A percentile compares a stretch with the other conserved stretches of the same genome.
These are phyloP conservation scores for Saccharum hybrid DNA, from an alignment of 202 grass and related monocot genomes.

Conservation along the genomic window DNA sequence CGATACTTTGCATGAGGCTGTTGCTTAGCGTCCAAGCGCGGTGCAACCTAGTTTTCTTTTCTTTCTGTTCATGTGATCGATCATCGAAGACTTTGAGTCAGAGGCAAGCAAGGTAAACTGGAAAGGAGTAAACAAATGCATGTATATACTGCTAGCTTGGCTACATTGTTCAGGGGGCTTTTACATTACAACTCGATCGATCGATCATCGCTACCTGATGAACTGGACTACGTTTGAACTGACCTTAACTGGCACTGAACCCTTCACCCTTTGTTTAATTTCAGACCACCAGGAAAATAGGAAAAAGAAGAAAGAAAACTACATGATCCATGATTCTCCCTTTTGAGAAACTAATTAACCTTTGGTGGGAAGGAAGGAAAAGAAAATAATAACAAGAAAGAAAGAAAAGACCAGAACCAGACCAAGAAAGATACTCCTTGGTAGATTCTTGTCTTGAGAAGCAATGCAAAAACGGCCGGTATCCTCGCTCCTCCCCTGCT, in stretches of 20 bases:
- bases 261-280: constrained; percentile 1
- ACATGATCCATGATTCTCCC: constrained; percentile 29
- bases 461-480: not conserved
- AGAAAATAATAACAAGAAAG: not conserved
- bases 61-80: not conserved
- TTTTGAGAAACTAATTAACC: constrained; percentile 43
- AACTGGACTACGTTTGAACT: constrained; percentile 28
- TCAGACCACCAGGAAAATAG: not conserved
- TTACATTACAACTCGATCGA: constrained; percentile 42
- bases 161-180: constrained; percentile 46
- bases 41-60: not conserved
- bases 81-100: not conserved
- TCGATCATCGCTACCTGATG: constrained; percentile 23
- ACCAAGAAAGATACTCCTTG: not conserved
- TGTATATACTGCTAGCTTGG: constrained; percentile 38
- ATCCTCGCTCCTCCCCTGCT: too few species aligned
- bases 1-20: not conserved
- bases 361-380: constrained; percentile 19
- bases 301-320: not conserved
- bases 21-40: constrained; percentile 35
- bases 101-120: constrained; percentile 2
- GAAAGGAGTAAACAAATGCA: constrained; percentile 30
- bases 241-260: not conserved
- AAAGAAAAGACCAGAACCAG: not conserved
- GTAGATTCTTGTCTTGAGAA: not conserved